Evolutionary conservation across 2,329 filamentous ascomycete genomes (phyloP), one percentile per base, ranked within the genome.

Genomic region (Madurella mycetomatis): DNA sequence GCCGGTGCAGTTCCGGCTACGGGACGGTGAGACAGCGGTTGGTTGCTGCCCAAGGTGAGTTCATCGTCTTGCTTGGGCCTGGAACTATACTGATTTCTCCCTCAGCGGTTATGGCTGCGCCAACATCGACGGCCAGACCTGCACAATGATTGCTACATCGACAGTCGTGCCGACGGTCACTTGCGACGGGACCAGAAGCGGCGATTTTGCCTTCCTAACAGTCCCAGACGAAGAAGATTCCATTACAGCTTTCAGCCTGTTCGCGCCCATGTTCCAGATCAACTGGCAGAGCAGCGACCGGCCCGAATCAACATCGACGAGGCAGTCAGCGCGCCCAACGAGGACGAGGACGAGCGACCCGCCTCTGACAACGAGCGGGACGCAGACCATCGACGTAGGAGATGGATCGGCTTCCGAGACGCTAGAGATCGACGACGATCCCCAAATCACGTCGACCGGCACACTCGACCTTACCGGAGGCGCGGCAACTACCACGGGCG

Each of bases 211-310:
- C 4, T 49, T 49, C 46, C 47, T 53, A 46, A 62, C 63, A 4
- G 45, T 63, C 9, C 55, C 62, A 2, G 47, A 59, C 32, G n/a
- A 45, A 4, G 30, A 55, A 12, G 57, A 53, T 1, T 56, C 57
- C 47, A 57, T 63, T 32, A 61, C 63, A 1, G 59, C 56, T 2
- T 56, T 65, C 51, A 64, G 50, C 37, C 51, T 66, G 2, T 59
- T 59, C 17, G 64, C 65, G 2, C 63, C 63, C 15, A 64, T 66
- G 62, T 61, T 66, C 48, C 64, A 66, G 51, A 63, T 66, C 55
- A 65, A 65, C 58, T 66, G 58, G 55, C 64, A 66, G 41, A 62
- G 59, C 51, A 62, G 55, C 43, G 64, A 66, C 41, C 54, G 54
- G 4, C 51, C 53, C 25, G 19, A 42, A 4, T 34, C 57, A 12